These are phyloP conservation scores for Metarhizium anisopliae DNA, from an alignment of 2,329 filamentous ascomycete genomes.

Conservation along the genomic window DNA sequence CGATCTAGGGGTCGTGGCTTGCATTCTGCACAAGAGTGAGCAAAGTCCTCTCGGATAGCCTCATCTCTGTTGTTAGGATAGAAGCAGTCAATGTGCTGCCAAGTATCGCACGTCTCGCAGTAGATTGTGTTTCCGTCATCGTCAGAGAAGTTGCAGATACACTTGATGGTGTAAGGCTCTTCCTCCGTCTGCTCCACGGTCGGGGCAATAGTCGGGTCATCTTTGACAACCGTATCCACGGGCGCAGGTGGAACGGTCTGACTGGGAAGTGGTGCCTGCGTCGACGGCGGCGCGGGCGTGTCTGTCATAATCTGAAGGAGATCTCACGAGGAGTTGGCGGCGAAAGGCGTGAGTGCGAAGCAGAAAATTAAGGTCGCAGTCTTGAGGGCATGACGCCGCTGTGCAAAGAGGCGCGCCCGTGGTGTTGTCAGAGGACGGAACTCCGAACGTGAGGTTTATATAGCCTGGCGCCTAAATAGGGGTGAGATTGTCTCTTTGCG, in stretches of 20 bases:
- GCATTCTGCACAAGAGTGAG: constrained; percentile 87
- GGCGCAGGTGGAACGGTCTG: constrained; percentile 34
- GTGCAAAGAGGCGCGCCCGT: constrained; percentile 30
- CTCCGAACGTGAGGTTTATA: constrained; percentile 3
- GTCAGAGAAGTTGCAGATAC: constrained; percentile 86
- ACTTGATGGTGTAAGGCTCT: constrained; percentile 92
- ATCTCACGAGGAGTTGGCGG: constrained; percentile 32
- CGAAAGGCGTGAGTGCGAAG: constrained; percentile 26
- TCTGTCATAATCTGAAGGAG: constrained; percentile 53
- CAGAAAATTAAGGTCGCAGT: constrained; percentile 39
- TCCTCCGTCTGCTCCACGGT: constrained; percentile 52
- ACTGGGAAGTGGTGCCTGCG: constrained; percentile 47
- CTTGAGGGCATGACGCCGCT: constrained; percentile 52
- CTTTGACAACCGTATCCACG: constrained; percentile 22
- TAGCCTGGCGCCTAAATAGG: background rate
- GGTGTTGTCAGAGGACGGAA: background rate
- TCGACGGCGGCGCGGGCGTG: constrained; percentile 42
- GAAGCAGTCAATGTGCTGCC: constrained; percentile 98
- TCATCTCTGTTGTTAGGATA: constrained; percentile 67
- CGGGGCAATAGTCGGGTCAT: constrained; percentile 27
- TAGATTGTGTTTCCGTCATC: constrained; percentile 97
- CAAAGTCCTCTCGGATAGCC: constrained; percentile 60
- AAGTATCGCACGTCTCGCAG: constrained; percentile 91
- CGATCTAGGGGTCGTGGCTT: constrained; percentile 67
- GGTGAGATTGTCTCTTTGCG: background rate